Evolutionary conservation across 2,329 filamentous ascomycete genomes (phyloP).

Genomic region (Penicillium sp.): DNA sequence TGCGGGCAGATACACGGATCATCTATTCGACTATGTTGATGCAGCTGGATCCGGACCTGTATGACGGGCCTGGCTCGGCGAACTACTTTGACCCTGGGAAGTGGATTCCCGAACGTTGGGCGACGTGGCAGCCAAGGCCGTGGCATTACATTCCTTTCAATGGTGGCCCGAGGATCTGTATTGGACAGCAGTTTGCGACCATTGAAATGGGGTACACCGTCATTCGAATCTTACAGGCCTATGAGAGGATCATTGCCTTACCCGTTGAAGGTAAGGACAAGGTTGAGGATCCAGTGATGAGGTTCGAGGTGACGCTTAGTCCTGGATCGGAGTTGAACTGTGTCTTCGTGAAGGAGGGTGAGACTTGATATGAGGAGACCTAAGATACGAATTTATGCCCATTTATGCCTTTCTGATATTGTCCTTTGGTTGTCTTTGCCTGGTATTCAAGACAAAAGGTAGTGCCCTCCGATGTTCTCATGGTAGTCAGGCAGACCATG

Average conservation of each 20-base stretch:
- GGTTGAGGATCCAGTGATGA: slow-evolving; percentile 38
- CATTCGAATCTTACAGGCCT: slow-evolving; percentile 45
- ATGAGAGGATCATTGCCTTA: slow-evolving; percentile 38
- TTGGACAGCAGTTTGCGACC: slow-evolving; percentile 62
- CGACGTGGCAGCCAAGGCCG: slow-evolving; percentile 53
- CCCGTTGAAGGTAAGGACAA: slow-evolving; percentile 31
- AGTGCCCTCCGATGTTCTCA: no score
- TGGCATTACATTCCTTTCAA: slow-evolving; percentile 60
- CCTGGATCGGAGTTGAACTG: slow-evolving; percentile 42
- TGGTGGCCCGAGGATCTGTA: slow-evolving; percentile 56
- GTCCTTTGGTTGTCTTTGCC: neutral
- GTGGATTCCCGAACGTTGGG: slow-evolving; percentile 56
- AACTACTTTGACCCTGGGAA: slow-evolving; percentile 43
- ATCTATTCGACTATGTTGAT: slow-evolving; percentile 55
- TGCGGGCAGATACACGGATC: slow-evolving; percentile 51
- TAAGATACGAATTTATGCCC: neutral
- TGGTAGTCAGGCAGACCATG: no score
- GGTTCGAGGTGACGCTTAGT: slow-evolving; percentile 42
- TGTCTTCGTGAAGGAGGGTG: slow-evolving; percentile 37
- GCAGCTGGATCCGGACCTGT: slow-evolving; percentile 54
- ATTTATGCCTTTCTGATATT: neutral
- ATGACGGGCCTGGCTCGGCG: slow-evolving; percentile 41
- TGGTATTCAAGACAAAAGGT: neutral
- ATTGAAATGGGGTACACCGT: slow-evolving; percentile 59
- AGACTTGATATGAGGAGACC: slow-evolving; percentile 2